Conservation (phyloP, 2,329 filamentous ascomycete genomes). For the Penicillium fuscoglaucum region DNA sequence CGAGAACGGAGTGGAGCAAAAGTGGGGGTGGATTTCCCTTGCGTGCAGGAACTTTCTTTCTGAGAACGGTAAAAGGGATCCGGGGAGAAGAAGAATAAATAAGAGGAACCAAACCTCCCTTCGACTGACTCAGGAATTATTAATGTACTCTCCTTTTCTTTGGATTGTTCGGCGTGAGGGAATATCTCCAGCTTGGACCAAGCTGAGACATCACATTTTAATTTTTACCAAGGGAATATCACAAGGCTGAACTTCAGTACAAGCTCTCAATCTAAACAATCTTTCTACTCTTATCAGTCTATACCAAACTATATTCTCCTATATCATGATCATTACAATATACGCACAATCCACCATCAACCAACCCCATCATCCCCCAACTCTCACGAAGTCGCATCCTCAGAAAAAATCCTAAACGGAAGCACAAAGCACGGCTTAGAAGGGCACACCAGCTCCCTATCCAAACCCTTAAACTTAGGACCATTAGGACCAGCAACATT, state of each 20-base stretch:
- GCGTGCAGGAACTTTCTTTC: not conserved
- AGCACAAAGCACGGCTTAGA: constrained; percentile 49
- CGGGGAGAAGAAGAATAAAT: not conserved
- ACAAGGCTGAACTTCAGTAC: not conserved
- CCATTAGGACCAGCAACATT: constrained; percentile 62
- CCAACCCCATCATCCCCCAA: not conserved
- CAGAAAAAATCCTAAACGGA: constrained; percentile 34
- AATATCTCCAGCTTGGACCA: too few species aligned
- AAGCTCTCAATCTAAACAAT: not conserved
- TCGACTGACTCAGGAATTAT: too few species aligned
- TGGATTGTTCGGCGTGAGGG: too few species aligned
- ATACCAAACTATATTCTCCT: not conserved
- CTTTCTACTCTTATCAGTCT: not conserved
- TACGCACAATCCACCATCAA: not conserved
- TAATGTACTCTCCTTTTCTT: too few species aligned
- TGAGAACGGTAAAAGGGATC: not conserved
- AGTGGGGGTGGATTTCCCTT: not conserved
- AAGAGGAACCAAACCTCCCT: too few species aligned
- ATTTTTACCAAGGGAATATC: not conserved
- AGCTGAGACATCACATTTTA: too few species aligned
- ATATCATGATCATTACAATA: not conserved
- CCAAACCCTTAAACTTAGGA: constrained; percentile 60
- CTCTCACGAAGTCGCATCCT: constrained; percentile 5
- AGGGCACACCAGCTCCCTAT: constrained; percentile 59
- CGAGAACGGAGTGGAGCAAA: not conserved